Evolutionary conservation across 768 basidiomycete genomes (phyloP), one percentile per base, ranked within the genome.

Genomic region (Basidioascus undulatus): DNA sequence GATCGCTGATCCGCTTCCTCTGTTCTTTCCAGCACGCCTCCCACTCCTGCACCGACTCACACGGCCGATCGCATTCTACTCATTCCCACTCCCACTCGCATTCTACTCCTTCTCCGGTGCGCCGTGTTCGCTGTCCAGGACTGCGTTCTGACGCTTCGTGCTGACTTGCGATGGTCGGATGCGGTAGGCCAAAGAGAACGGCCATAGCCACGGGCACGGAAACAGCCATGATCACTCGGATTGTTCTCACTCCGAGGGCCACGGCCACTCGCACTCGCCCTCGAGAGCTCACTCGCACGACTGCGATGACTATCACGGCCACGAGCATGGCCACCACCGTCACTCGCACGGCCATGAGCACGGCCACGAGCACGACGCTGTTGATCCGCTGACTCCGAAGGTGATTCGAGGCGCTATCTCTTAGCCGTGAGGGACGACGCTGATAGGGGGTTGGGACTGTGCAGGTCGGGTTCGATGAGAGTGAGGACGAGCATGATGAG

Each of bases 151-250:
- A n/a, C n/a, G n/a, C n/a, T n/a, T n/a, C n/a, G n/a, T n/a, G n/a
- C n/a, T n/a, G n/a, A n/a, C n/a, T n/a, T n/a, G n/a, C n/a, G n/a
- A n/a, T n/a, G n/a, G n/a, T n/a, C n/a, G n/a, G n/a, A n/a, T n/a
- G n/a, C n/a, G n/a, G n/a, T n/a, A n/a, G n/a, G n/a, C 51, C 20
- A 53, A 57, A 47, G 48, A 58, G 8, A 60, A 59, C 55, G 55
- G 44, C 55, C 51, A 44, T 44, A 40, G 26, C 47, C 51, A 35
- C 56, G 48, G 46, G 55, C 50, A 45, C 18, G 53, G 44, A 51
- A 42, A 49, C 47, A 19, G 40, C 15, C 52, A 55, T 30, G 30
- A 42, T 26, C 45, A 60, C 39, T 48, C 57, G 5, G 54, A 50
- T 32, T 46, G 49, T 24, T 51, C 26, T 32, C 53, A 52, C 24